These are phyloP conservation scores for Hericium erinaceus DNA, from an alignment of 768 basidiomycete species.

Conservation along the genomic window DNA sequence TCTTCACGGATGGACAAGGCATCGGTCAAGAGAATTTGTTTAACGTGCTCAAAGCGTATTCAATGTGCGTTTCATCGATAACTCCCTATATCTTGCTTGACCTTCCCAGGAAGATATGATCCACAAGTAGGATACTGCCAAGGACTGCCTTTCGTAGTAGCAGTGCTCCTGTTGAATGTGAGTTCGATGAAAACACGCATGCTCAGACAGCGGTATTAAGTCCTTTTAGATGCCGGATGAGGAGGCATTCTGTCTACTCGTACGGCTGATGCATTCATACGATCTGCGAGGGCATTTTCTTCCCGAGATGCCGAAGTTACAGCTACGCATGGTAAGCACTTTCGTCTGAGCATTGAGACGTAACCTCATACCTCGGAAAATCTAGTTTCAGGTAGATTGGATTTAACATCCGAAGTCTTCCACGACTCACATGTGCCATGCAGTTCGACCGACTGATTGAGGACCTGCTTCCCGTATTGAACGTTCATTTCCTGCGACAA, in stretches of 20 bases:
- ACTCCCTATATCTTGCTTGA: conserved; percentile 1
- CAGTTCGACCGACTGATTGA: conserved; percentile 93
- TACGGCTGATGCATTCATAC: conserved; percentile 93
- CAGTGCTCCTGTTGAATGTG: conserved; percentile 86
- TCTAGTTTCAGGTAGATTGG: conserved; percentile 47
- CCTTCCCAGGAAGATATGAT: conserved; percentile 52
- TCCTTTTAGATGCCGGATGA: conserved; percentile 90
- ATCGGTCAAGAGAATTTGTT: conserved; percentile 96
- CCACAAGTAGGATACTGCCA: conserved; percentile 96
- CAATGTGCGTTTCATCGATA: conserved; percentile 44
- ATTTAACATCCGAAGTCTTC: background rate
- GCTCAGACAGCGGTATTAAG: background rate
- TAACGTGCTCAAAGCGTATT: conserved; percentile 97
- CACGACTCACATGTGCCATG: conserved; percentile 1
- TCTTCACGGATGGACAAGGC: conserved; percentile 90
- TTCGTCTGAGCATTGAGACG: background rate
- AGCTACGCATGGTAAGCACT: conserved; percentile 69
- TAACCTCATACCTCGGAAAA: background rate
- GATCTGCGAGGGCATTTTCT: conserved; percentile 93
- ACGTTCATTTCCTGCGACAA: conserved; percentile 88
- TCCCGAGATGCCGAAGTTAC: conserved; percentile 98
- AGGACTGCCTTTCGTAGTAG: conserved; percentile 93
- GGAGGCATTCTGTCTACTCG: conserved; percentile 93
- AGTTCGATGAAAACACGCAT: conserved; percentile 6
- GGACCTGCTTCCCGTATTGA: conserved; percentile 85